A percentile compares a stretch with the other conserved stretches of the same genome.
phyloP scores from a whole-genome alignment of 352 stramenopile species.

The Lagenidium giganteum region DNA sequence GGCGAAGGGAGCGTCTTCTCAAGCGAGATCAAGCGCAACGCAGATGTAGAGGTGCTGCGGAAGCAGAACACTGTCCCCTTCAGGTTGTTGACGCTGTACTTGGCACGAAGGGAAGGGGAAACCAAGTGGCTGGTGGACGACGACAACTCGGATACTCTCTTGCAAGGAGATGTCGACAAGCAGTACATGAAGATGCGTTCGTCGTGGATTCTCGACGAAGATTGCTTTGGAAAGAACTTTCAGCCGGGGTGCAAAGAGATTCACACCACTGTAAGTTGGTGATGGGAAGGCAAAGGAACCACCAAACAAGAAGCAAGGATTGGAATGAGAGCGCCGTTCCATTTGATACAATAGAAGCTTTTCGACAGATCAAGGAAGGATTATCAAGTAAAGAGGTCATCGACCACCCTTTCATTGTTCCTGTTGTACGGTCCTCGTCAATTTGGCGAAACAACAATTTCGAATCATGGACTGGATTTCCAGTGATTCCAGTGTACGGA shows the following conservation, averaged over 20 bases:
- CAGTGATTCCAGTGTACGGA: background rate
- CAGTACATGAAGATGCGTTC: conserved; percentile 7
- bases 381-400: background rate
- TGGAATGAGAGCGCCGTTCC: conserved; percentile 1
- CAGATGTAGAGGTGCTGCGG: conserved; percentile 6
- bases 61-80: background rate
- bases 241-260: conserved; percentile 10
- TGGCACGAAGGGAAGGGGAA: conserved; percentile 3
- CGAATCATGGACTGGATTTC: conserved; percentile 9
- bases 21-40: too few species aligned
- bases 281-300: too few species aligned
- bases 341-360: conserved; percentile 4
- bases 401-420: conserved; percentile 7
- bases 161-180: conserved; percentile 2
- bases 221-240: conserved; percentile 10
- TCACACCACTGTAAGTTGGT: conserved; percentile 14
- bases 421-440: conserved; percentile 18
- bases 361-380: conserved; percentile 4
- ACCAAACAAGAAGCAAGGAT: conserved; percentile 7
- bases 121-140: conserved; percentile 6
- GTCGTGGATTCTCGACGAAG: conserved; percentile 5
- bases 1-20: too few species aligned
- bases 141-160: background rate
- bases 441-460: conserved; percentile 20
- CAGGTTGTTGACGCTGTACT: conserved; percentile 2